Percentiles rank a stretch among this genome's conserved stretches.
Conservation (phyloP, 176 grass and related monocot species). For the Raddia guianensis region DNA sequence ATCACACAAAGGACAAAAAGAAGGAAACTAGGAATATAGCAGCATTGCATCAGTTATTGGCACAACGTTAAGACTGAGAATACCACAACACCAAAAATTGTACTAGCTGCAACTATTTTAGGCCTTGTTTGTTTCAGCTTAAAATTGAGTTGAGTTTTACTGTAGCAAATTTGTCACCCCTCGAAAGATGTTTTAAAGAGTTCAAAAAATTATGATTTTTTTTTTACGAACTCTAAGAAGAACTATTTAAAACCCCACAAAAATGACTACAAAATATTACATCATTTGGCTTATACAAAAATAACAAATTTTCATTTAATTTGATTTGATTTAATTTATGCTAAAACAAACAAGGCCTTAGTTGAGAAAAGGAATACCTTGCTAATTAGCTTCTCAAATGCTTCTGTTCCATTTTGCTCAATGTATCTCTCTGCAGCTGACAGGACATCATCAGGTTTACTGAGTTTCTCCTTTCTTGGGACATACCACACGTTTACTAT, state of each 20-base stretch:
- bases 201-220: too few relatives aligned
- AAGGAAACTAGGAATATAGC: constrained; percentile 6
- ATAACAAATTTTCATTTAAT: too few relatives aligned
- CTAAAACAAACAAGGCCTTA: too few relatives aligned
- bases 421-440: constrained; percentile 92
- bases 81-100: neutral
- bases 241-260: too few relatives aligned
- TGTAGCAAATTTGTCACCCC: too few relatives aligned
- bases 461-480: constrained; percentile 58
- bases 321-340: too few relatives aligned
- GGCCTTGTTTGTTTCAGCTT: too few relatives aligned
- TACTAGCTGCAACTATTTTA: constrained; percentile 20
- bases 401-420: constrained; percentile 80
- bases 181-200: too few relatives aligned
- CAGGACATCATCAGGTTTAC: constrained; percentile 82
- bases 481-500: constrained; percentile 80
- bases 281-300: too few relatives aligned
- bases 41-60: constrained; percentile 4
- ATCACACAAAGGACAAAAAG: constrained; percentile 12
- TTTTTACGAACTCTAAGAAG: too few relatives aligned
- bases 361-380: constrained; percentile 61
- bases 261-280: too few relatives aligned
- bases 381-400: constrained; percentile 88
- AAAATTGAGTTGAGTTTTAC: too few relatives aligned
- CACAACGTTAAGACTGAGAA: neutral